Evolutionary conservation across 805 yeast genomes (phyloP).

Genomic region (Komagataella pseudopastoris): DNA sequence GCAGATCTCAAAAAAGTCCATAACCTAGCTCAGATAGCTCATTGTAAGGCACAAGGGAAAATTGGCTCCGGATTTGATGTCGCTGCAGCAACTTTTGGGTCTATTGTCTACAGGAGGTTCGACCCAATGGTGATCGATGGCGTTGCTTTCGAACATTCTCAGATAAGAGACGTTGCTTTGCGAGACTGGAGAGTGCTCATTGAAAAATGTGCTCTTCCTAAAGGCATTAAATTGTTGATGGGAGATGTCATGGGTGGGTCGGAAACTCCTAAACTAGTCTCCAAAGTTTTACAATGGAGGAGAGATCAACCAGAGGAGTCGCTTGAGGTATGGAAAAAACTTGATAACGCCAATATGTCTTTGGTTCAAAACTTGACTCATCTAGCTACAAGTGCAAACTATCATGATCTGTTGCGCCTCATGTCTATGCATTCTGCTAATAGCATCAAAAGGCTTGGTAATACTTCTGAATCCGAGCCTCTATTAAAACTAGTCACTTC

Average conservation of each 20-base stretch:
- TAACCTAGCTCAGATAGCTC: constrained; percentile 79
- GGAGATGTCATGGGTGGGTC: constrained; percentile 92
- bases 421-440: constrained; percentile 7
- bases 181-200: constrained; percentile 50
- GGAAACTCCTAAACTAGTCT: constrained; percentile 84
- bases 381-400: constrained; percentile 23
- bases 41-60: constrained; percentile 88
- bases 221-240: constrained; percentile 60
- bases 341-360: constrained; percentile 45
- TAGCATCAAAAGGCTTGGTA: constrained; percentile 3
- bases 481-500: constrained; percentile 24
- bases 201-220: constrained; percentile 50
- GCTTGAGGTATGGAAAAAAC: constrained; percentile 31
- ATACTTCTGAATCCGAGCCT: constrained; percentile 7
- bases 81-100: constrained; percentile 89
- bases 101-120: constrained; percentile 72
- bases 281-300: constrained; percentile 64
- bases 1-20: constrained; percentile 34
- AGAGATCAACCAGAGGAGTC: constrained; percentile 36
- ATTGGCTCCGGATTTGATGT: constrained; percentile 97
- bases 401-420: constrained; percentile 14
- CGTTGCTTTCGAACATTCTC: constrained; percentile 17
- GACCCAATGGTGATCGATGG: constrained; percentile 34
- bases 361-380: constrained; percentile 35
- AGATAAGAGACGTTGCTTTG: constrained; percentile 24